Percentiles rank a stretch among this genome's conserved stretches.
Conservation (phyloP, 371 early-diverging fungal genomes). For the Nematocida ausubeli region DNA sequence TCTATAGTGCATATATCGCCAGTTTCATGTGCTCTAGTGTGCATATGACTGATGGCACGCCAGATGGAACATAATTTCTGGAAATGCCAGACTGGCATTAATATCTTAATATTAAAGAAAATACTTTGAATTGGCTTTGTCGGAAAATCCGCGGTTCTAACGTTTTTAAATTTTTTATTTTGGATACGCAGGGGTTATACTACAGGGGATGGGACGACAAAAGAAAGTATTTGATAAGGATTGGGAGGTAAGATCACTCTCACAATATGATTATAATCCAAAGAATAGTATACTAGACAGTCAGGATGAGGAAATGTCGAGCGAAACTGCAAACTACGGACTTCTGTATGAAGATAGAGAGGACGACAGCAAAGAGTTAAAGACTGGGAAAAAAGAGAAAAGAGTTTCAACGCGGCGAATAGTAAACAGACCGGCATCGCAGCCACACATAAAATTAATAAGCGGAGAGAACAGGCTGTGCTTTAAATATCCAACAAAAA, state of each 20-base stretch:
- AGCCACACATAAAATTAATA: constrained; percentile 66
- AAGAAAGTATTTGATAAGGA: constrained; percentile 52
- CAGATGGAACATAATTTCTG: too few relatives aligned
- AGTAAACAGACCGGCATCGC: constrained; percentile 69
- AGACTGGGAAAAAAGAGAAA: constrained; percentile 54
- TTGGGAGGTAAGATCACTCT: constrained; percentile 44
- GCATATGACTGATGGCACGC: too few relatives aligned
- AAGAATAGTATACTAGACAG: constrained; percentile 19
- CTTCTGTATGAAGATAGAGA: constrained; percentile 56
- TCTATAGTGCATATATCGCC: too few relatives aligned
- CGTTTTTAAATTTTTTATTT: constrained; percentile 58
- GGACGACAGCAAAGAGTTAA: constrained; percentile 41
- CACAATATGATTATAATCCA: constrained; percentile 51
- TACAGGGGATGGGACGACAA: constrained; percentile 61
- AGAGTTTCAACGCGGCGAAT: constrained; percentile 62
- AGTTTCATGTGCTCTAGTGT: too few relatives aligned
- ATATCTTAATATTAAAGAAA: too few relatives aligned
- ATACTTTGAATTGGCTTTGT: too few relatives aligned
- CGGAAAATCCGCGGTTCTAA: constrained; percentile 1
- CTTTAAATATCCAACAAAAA: constrained; percentile 69
- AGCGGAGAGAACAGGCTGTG: constrained; percentile 68
- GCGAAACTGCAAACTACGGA: constrained; percentile 5
- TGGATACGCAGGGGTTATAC: constrained; percentile 50
- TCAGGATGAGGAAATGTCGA: constrained; percentile 31
- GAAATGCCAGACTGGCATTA: too few relatives aligned